phyloP scores from a whole-genome alignment of 2,329 filamentous ascomycete species.

The Leptodontidium sp. region DNA sequence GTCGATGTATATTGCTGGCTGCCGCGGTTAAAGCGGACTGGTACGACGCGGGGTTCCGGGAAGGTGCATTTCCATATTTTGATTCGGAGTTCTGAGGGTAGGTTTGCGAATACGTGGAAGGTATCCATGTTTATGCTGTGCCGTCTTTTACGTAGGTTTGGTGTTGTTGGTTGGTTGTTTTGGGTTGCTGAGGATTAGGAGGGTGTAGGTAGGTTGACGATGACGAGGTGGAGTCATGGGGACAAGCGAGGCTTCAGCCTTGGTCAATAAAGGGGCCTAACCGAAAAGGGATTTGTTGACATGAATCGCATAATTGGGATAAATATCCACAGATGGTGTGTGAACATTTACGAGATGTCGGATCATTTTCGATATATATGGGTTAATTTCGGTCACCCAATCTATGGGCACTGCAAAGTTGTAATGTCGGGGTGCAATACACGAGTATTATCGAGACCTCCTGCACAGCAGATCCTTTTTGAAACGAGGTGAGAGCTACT shows the following conservation, averaged over 20 bases:
- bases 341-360: background rate
- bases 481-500: no score
- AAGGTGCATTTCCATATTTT: slow-evolving; percentile 40
- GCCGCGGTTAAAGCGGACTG: slow-evolving; percentile 37
- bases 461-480: no score
- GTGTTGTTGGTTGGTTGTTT: background rate
- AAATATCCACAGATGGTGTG: background rate
- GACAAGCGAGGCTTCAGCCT: slow-evolving; percentile 14
- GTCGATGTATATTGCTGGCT: slow-evolving; percentile 35
- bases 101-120: slow-evolving; percentile 32
- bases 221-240: slow-evolving; percentile 19
- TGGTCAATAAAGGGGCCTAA: slow-evolving; percentile 5
- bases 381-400: no score
- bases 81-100: slow-evolving; percentile 42
- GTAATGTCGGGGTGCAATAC: no score
- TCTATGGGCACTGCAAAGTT: no score
- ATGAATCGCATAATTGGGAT: background rate
- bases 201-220: background rate
- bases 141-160: background rate
- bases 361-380: no score
- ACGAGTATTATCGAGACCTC: no score
- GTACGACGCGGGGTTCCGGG: slow-evolving; percentile 35
- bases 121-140: slow-evolving; percentile 20
- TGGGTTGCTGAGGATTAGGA: background rate
- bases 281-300: slow-evolving; percentile 17